These are phyloP conservation scores for Arthrocladium fulminans DNA, from an alignment of 2,329 filamentous ascomycete genomes.

Conservation along the genomic window DNA sequence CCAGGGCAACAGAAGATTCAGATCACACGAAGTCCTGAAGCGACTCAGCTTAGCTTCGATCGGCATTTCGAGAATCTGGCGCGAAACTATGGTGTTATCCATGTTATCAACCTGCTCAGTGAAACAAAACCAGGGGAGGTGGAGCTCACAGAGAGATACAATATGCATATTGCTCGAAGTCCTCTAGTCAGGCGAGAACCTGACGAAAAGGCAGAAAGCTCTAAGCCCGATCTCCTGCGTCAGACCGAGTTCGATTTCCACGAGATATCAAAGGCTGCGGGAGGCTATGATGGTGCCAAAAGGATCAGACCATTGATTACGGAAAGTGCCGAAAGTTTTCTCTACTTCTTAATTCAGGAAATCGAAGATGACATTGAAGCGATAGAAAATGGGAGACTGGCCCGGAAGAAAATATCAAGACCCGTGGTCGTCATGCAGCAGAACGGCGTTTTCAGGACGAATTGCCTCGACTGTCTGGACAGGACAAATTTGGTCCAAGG, in stretches of 20 bases:
- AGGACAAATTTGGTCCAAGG: constrained; percentile 94
- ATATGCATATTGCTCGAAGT: constrained; percentile 65
- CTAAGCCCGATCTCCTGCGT: constrained; percentile 65
- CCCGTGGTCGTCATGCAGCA: constrained; percentile 72
- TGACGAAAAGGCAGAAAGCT: constrained; percentile 44
- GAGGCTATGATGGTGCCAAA: constrained; percentile 83
- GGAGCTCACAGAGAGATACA: constrained; percentile 72
- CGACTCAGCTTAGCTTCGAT: constrained; percentile 88
- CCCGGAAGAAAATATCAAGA: constrained; percentile 25
- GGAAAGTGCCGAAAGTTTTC: constrained; percentile 73
- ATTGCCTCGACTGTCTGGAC: constrained; percentile 92
- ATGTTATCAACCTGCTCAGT: constrained; percentile 90
- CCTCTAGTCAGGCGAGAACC: constrained; percentile 52
- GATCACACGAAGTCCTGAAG: constrained; percentile 77
- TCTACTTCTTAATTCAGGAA: constrained; percentile 80
- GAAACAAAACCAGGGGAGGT: constrained; percentile 77
- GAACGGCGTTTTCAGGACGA: constrained; percentile 89
- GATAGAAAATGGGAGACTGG: constrained; percentile 31
- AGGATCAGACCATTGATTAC: constrained; percentile 72
- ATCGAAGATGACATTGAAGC: constrained; percentile 38
- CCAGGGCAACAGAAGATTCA: constrained; percentile 92
- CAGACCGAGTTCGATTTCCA: constrained; percentile 94
- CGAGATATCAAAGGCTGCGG: constrained; percentile 77
- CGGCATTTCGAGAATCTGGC: constrained; percentile 89
- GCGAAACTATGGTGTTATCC: constrained; percentile 76